Conservation (phyloP, 1,284 basidiomycete genomes). For the Apiotrichum gracile region DNA sequence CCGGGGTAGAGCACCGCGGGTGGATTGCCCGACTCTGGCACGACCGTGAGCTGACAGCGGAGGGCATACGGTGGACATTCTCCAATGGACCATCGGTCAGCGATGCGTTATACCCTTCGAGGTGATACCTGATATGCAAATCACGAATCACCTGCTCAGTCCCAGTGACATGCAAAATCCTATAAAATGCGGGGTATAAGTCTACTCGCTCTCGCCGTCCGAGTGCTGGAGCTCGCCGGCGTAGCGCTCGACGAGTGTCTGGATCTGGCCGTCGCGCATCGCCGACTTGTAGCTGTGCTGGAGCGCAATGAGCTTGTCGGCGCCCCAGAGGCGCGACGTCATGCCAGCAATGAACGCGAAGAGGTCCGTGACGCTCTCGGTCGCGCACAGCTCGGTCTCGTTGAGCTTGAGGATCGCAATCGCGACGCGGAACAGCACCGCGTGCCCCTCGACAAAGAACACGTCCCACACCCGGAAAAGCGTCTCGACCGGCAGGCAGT, state of each 20-base stretch:
- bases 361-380: conserved; percentile 74
- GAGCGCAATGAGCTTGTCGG: conserved; percentile 73
- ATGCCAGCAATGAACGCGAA: conserved; percentile 80
- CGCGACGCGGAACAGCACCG: conserved; percentile 85
- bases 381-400: conserved; percentile 72
- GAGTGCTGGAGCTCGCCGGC: conserved; percentile 33
- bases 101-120: too few relatives aligned
- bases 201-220: conserved; percentile 6
- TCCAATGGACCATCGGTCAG: too few relatives aligned
- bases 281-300: conserved; percentile 38
- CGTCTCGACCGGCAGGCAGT: conserved; percentile 91
- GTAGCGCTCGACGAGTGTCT: conserved; percentile 58
- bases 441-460: conserved; percentile 88
- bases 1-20: too few relatives aligned
- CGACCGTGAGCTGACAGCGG: too few relatives aligned
- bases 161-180: too few relatives aligned
- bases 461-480: conserved; percentile 90
- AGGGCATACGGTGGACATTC: too few relatives aligned
- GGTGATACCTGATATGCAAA: too few relatives aligned
- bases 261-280: conserved; percentile 58
- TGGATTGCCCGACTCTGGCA: too few relatives aligned
- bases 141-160: too few relatives aligned
- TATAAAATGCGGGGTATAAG: too few relatives aligned
- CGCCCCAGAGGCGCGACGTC: conserved; percentile 85
- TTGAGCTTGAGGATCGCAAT: conserved; percentile 77